A percentile compares a stretch with the other conserved stretches of the same genome.
Conservation (phyloP, 2,329 filamentous ascomycete species). For the Pseudogymnoascus sp. region DNA sequence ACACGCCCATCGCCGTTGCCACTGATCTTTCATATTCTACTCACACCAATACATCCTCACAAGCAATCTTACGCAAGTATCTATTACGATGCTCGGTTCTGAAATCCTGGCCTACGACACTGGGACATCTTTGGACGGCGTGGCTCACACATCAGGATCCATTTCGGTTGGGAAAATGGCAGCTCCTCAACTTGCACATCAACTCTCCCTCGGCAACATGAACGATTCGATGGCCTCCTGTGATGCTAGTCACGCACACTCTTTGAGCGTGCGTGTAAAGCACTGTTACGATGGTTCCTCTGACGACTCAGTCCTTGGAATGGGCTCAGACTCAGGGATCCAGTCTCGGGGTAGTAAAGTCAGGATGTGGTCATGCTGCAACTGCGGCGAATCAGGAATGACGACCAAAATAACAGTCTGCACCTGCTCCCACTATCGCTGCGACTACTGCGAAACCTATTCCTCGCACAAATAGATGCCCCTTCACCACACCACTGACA, state of each 20-base stretch:
- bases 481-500: not conserved
- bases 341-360: not conserved
- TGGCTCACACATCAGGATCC: not conserved
- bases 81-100: not conserved
- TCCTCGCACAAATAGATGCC: not conserved
- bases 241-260: not conserved
- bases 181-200: not conserved
- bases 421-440: not conserved
- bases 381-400: not conserved
- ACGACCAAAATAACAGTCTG: not conserved
- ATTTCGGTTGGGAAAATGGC: not conserved
- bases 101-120: not conserved
- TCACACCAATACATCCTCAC: not conserved
- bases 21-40: not conserved
- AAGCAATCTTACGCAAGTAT: not conserved
- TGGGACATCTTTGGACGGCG: not conserved
- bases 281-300: not conserved
- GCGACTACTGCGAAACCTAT: not conserved
- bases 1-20: too few relatives aligned
- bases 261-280: not conserved
- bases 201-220: not conserved
- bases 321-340: not conserved
- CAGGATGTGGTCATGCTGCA: not conserved
- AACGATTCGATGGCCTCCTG: not conserved
- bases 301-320: not conserved